Base-by-base conservation (phyloP, 768 basidiomycete genomes). In the Porpolomopsis calyptriformis region DNA sequence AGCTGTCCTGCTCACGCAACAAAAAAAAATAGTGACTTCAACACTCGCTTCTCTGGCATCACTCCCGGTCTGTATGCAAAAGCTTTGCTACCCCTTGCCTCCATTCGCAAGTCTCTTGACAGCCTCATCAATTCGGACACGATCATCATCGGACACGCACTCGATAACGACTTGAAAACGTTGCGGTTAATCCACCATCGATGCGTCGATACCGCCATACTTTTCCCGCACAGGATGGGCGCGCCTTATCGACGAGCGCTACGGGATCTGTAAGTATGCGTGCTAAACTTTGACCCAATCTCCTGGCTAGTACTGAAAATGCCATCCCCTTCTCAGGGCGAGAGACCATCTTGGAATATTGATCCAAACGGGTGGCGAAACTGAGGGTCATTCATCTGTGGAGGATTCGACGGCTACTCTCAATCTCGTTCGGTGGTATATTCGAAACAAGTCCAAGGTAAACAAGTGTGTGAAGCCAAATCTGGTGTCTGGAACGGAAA, bases 81-180 rank as follows among this genome's bases (percentile, higher is more conserved):
- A 16, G 94, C 94, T 0, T 57, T 74, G 0, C 67, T 88, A 37
- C 73, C 86, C 7, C 73, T 97, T 2, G 55, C 71, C 3, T 69
- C 78, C 2, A 74, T 90, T 41, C 75, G 88, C 43, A 67, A 69
- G 40, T 77, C 82, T 0, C 70, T 96, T 8, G 79, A 85, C 50
- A 61, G 69, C 12, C 68, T 86, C 57, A 82, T 98, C 45, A 80
- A 82, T 44, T 66, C 79, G 11, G 68, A 85, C 7, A 97, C 94
- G 1, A 82, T 97, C 52, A 66, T 98, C 27, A 81, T 97, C 45
- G 94, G 94, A 1, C 85, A 86, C 62, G 87, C 82, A 0, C 71
- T 98, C 16, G 94, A 98, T 51, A 98, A 98, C 60, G 96, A 99
- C 59, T 66, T 99, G 52, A 86, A 83, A 60, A 84, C 94, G 6